Evolutionary conservation across 2,329 filamentous ascomycete genomes (phyloP), one percentile per base, ranked within the genome.

Genomic region (Epichloe festucae): DNA sequence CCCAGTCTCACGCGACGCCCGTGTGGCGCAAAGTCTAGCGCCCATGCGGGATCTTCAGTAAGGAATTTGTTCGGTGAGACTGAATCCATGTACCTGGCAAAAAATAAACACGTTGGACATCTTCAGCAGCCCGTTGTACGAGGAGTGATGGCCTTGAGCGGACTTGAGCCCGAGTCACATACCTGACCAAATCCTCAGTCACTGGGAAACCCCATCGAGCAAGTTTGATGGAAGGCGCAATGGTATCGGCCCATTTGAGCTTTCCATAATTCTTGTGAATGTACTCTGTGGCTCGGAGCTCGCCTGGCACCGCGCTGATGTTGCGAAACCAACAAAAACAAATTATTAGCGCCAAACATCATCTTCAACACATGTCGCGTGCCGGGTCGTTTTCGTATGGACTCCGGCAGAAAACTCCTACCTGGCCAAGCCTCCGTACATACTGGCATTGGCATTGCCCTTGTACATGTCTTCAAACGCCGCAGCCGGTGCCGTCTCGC

Each of bases 401-500:
- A 31, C 27, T 31, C 3, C 27, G 8, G 27, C 27, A 31, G 27
- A 31, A 31, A 31, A 31, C 27, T 11, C 80, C 57, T 84, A 89
- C 62, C 74, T 78, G 36, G 87, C 86, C 27, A 91, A 69, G 5
- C 88, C 88, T 1, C 86, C 84, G 40, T 72, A 74, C 3, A 88
- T 69, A 48, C 84, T 87, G 2, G 75, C 76, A 4, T 75, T 68
- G 0, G 74, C 76, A 57, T 89, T 79, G 54, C 84, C 79, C 50
- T 78, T 79, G 67, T 83, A 95, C 89, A 95, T 95, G 57, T 89
- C 78, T 64, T 90, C 73, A 55, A 77, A 85, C 0, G 87, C 83
- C 1, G 87, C 86, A 0, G 83, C 86, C 1, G 89, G 89, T 0
- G 89, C 89, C 0, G 80, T 87, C 66, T 95, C 89, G 15, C 89